Percentiles rank a stretch among this genome's conserved stretches.
Evolutionary conservation across 805 yeast species (phyloP).

Genomic region (Ogataea populi-albae): DNA sequence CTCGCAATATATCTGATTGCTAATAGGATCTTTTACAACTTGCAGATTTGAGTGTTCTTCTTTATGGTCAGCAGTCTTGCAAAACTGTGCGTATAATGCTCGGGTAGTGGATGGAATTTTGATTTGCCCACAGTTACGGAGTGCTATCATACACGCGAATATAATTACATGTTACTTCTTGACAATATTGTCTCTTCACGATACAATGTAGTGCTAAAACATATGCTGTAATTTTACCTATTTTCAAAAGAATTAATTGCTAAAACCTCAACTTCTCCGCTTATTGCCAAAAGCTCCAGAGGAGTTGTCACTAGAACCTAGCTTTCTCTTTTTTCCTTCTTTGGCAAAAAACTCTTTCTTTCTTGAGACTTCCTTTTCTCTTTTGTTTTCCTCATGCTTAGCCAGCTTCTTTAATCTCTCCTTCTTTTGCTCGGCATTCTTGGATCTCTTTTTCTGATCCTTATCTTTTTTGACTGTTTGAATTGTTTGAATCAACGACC

Average conservation of each 20-base stretch:
- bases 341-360: slow-evolving; percentile 83
- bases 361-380: slow-evolving; percentile 75
- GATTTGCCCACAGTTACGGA: too few species aligned
- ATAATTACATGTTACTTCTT: too few species aligned
- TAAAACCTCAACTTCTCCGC: too few species aligned
- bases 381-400: slow-evolving; percentile 65
- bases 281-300: slow-evolving; percentile 30
- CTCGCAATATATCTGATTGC: slow-evolving; percentile 75
- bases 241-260: too few species aligned
- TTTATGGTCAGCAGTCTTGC: too few species aligned
- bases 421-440: slow-evolving; percentile 72
- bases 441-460: slow-evolving; percentile 69
- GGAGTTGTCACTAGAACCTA: slow-evolving; percentile 30
- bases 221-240: too few species aligned
- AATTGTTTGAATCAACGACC: slow-evolving; percentile 83
- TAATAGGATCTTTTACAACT: slow-evolving; percentile 1
- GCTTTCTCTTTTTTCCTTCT: slow-evolving; percentile 62
- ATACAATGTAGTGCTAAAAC: too few species aligned
- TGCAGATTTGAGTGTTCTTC: too few species aligned
- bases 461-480: slow-evolving; percentile 82
- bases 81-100: too few species aligned
- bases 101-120: too few species aligned
- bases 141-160: too few species aligned
- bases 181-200: too few species aligned
- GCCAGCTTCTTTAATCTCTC: slow-evolving; percentile 73